These are phyloP conservation scores for Auriculariales sp. DNA, from an alignment of 768 basidiomycete species.

Conservation along the genomic window DNA sequence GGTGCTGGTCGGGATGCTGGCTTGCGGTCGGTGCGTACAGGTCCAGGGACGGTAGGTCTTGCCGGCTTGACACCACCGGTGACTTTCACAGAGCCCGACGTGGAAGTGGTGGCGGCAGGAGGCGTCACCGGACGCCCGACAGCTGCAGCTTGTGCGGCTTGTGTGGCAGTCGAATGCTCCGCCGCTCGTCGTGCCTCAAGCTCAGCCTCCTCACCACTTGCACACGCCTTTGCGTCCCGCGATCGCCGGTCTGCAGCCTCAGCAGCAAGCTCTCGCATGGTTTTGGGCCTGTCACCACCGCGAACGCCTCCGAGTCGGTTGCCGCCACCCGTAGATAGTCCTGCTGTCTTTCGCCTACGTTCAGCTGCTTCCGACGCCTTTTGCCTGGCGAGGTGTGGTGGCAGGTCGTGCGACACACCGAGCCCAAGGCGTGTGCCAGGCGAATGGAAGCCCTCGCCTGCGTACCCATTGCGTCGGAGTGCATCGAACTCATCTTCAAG, in stretches of 20 bases:
- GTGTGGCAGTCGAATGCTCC: conserved; percentile 43
- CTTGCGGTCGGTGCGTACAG: conserved; percentile 5
- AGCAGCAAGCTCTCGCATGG: conserved; percentile 59
- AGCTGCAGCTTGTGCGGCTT: conserved; percentile 33
- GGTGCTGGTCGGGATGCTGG: neutral
- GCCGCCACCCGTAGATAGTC: conserved; percentile 36
- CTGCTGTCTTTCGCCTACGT: conserved; percentile 36
- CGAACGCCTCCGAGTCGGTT: conserved; percentile 38
- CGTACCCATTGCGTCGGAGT: conserved; percentile 66
- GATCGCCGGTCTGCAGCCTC: conserved; percentile 77
- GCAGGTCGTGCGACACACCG: conserved; percentile 51
- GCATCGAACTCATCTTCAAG: conserved; percentile 79
- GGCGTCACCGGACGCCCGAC: no score
- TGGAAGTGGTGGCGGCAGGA: neutral
- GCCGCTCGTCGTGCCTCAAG: conserved; percentile 58
- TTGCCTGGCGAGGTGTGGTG: conserved; percentile 44
- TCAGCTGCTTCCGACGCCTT: conserved; percentile 75
- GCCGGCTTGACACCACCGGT: conserved; percentile 21
- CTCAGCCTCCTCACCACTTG: conserved; percentile 34
- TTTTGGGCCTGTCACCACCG: conserved; percentile 25
- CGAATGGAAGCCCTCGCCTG: conserved; percentile 82
- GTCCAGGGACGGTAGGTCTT: neutral
- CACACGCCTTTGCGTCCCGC: conserved; percentile 64
- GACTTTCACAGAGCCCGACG: conserved; percentile 28
- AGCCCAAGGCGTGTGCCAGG: conserved; percentile 58